A percentile compares a stretch with the other conserved stretches of the same genome.
phyloP scores from a whole-genome alignment of 2,329 filamentous ascomycete genomes.

The Anthostomella pinea region DNA sequence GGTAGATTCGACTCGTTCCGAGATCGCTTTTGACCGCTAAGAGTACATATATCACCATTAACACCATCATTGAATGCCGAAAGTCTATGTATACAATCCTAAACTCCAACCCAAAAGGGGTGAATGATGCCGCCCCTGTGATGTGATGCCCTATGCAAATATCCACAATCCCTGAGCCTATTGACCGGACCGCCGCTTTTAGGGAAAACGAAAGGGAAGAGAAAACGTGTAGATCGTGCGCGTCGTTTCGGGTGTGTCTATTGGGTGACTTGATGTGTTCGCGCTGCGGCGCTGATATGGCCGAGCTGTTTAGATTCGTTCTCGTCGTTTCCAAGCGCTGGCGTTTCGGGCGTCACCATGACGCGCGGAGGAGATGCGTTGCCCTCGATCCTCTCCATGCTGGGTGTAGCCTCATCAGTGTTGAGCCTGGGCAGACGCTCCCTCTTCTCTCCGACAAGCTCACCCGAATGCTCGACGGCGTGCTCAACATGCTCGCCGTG shows the following conservation, averaged over 20 bases:
- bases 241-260: constrained; percentile 22
- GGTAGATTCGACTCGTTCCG: too few relatives aligned
- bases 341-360: constrained; percentile 50
- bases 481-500: constrained; percentile 37
- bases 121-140: too few relatives aligned
- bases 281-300: constrained; percentile 36
- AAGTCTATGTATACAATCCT: too few relatives aligned
- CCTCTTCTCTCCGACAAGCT: constrained; percentile 7
- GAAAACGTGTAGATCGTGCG: too few relatives aligned
- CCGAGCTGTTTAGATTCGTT: constrained; percentile 45
- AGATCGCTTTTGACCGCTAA: too few relatives aligned
- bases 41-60: too few relatives aligned
- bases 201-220: too few relatives aligned
- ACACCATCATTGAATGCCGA: too few relatives aligned
- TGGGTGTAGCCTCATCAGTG: constrained; percentile 23
- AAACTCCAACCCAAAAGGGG: too few relatives aligned
- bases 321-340: constrained; percentile 34
- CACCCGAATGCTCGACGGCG: constrained; percentile 13
- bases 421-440: constrained; percentile 12
- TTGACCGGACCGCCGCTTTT: not conserved
- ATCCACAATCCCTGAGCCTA: constrained; percentile 8
- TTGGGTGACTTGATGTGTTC: constrained; percentile 33
- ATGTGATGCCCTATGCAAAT: too few relatives aligned
- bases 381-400: constrained; percentile 10
- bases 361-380: constrained; percentile 39